A percentile compares a stretch with the other conserved stretches of the same genome.
Evolutionary conservation across 495 filamentous ascomycete species (phyloP).

Genomic region (Terfezia boudieri): DNA sequence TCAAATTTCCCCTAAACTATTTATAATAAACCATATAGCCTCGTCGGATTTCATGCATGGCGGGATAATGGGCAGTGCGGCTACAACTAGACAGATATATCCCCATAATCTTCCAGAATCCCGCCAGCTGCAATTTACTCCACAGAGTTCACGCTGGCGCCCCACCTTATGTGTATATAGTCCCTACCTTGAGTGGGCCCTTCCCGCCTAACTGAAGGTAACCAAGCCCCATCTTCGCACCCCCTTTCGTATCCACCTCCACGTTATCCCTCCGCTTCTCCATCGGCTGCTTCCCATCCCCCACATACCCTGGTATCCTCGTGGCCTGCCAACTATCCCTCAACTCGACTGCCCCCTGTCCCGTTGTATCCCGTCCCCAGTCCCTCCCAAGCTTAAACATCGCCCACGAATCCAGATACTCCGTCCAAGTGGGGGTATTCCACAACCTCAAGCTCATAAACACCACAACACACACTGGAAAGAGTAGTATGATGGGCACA

Average conservation of each 20-base stretch:
- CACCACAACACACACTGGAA: constrained; percentile 6
- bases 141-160: no score
- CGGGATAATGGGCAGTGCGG: no score
- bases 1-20: no score
- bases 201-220: neutral
- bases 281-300: neutral
- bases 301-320: constrained; percentile 7
- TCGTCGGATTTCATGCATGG: no score
- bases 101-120: no score
- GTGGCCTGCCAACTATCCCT: constrained; percentile 10
- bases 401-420: constrained; percentile 10
- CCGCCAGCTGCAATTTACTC: no score
- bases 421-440: constrained; percentile 11
- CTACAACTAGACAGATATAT: no score
- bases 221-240: constrained; percentile 1
- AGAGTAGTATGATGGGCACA: constrained; percentile 5
- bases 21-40: no score
- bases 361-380: constrained; percentile 9
- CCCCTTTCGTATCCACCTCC: constrained; percentile 1
- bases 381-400: constrained; percentile 8
- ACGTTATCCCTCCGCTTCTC: constrained; percentile 1
- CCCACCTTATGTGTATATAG: neutral
- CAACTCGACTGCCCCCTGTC: constrained; percentile 2
- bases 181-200: neutral
- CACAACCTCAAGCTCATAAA: constrained; percentile 6